Conservation (phyloP, 805 yeast genomes). For the Ogataea polymorpha region DNA sequence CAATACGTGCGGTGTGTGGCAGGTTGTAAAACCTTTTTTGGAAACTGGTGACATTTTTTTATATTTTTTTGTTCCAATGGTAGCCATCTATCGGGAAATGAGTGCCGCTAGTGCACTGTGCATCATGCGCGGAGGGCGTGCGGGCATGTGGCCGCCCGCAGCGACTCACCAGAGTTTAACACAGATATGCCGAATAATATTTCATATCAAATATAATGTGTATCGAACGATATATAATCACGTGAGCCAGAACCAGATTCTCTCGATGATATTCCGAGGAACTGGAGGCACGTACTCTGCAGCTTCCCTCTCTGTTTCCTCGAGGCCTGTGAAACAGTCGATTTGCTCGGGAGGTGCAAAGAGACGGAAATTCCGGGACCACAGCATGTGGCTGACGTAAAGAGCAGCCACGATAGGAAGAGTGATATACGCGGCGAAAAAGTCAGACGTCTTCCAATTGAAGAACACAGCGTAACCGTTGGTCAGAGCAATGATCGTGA, state of each 20-base stretch:
- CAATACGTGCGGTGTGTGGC: not conserved
- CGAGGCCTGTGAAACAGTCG: slow-evolving; percentile 60
- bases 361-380: slow-evolving; percentile 43
- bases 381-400: slow-evolving; percentile 57
- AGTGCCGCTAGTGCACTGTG: too few species aligned
- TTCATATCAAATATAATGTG: not conserved
- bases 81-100: too few species aligned
- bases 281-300: slow-evolving; percentile 36
- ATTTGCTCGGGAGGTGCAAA: slow-evolving; percentile 52
- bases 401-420: slow-evolving; percentile 52
- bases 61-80: too few species aligned
- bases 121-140: not conserved
- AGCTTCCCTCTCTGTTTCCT: slow-evolving; percentile 54
- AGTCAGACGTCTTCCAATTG: slow-evolving; percentile 51
- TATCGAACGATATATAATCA: not conserved
- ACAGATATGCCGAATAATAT: too few species aligned
- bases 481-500: slow-evolving; percentile 56
- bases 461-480: slow-evolving; percentile 72
- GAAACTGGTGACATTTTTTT: too few species aligned
- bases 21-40: too few species aligned
- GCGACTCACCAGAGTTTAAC: too few species aligned
- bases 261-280: slow-evolving; percentile 41
- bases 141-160: too few species aligned
- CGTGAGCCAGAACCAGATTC: slow-evolving; percentile 45
- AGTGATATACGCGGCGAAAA: slow-evolving; percentile 71